phyloP scores from a whole-genome alignment of 2,329 filamentous ascomycete genomes.

The Colletotrichum sublineola region DNA sequence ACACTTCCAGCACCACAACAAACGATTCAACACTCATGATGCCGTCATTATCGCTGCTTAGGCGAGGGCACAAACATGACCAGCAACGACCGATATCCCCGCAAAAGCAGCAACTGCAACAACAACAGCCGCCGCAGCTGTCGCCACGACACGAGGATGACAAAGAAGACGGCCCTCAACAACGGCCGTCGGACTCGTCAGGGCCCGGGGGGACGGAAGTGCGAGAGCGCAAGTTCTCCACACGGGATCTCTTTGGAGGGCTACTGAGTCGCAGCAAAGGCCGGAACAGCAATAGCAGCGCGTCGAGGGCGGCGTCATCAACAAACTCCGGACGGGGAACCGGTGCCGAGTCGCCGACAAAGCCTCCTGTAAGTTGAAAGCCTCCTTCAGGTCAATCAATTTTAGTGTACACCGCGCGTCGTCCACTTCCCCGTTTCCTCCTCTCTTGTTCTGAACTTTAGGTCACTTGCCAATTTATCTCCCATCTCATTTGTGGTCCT shows the following conservation, averaged over 20 bases:
- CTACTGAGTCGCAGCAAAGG: slow-evolving; percentile 48
- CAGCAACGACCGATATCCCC: slow-evolving; percentile 30
- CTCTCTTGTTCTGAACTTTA: background rate
- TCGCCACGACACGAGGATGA: slow-evolving; percentile 19
- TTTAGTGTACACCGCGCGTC: background rate
- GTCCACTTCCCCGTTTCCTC: background rate
- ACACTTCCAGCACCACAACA: background rate
- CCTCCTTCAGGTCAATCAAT: background rate
- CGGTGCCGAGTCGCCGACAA: slow-evolving; percentile 37
- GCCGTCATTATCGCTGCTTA: slow-evolving; percentile 51
- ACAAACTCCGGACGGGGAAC: slow-evolving; percentile 27
- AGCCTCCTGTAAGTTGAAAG: slow-evolving; percentile 34
- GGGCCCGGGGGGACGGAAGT: slow-evolving; percentile 19
- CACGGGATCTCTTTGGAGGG: slow-evolving; percentile 50
- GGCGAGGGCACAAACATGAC: slow-evolving; percentile 44
- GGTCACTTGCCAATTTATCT: slow-evolving; percentile 13
- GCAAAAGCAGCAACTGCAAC: slow-evolving; percentile 28
- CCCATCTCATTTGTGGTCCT: slow-evolving; percentile 22
- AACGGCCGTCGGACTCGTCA: slow-evolving; percentile 9
- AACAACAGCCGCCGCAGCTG: slow-evolving; percentile 15
- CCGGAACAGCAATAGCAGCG: slow-evolving; percentile 26
- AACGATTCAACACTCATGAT: slow-evolving; percentile 44
- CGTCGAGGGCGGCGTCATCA: slow-evolving; percentile 21
- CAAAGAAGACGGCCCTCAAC: slow-evolving; percentile 1
- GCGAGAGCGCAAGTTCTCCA: slow-evolving; percentile 47